Conservation (phyloP, 176 grass and related monocot species). For the Paspalum notatum region DNA sequence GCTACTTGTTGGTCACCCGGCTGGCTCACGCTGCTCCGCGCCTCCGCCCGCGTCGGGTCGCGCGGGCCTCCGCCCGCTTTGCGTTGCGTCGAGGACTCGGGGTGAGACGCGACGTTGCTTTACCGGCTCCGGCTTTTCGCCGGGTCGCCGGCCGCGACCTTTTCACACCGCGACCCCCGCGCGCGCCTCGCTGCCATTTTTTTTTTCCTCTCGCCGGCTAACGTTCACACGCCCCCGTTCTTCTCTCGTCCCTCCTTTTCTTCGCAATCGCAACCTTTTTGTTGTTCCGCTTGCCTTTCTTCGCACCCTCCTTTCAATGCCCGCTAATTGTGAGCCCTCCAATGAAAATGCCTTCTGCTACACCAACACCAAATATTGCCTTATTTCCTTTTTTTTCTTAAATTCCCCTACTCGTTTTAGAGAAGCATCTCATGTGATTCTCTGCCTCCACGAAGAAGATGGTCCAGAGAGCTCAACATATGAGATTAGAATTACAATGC, state of each 20-base stretch:
- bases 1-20: slow-evolving; percentile 24
- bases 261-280: no score
- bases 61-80: not conserved
- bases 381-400: not conserved
- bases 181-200: not conserved
- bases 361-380: not conserved
- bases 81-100: not conserved
- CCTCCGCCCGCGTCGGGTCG: not conserved
- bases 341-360: not conserved
- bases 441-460: not conserved
- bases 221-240: not conserved
- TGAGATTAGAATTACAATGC: not conserved
- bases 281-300: not conserved
- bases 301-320: not conserved
- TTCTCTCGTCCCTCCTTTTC: no score
- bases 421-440: not conserved
- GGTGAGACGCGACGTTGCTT: slow-evolving; percentile 3
- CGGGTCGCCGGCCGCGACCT: slow-evolving; percentile 21
- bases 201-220: not conserved
- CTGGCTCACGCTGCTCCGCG: slow-evolving; percentile 19
- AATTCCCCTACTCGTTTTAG: not conserved
- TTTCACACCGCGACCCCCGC: not conserved
- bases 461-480: not conserved
- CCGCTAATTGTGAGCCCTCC: not conserved
- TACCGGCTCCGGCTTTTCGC: slow-evolving; percentile 10